Conservation (phyloP, 768 basidiomycete species). For the Pleurotus sapidus region DNA sequence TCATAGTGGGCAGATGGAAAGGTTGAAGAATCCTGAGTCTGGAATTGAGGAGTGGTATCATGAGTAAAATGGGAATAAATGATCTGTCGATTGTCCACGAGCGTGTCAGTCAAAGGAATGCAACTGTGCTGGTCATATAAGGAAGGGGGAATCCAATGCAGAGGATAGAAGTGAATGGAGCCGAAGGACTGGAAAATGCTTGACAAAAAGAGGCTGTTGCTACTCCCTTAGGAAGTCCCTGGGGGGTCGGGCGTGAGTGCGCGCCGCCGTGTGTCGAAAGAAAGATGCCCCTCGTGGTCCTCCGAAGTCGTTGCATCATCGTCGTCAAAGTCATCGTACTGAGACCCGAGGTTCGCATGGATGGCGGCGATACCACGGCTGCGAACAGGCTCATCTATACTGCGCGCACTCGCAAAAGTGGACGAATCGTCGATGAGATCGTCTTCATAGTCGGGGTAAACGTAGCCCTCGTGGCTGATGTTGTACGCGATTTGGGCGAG, state of each 20-base stretch:
- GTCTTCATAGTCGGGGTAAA: constrained; percentile 3
- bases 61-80: constrained; percentile 8
- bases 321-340: constrained; percentile 20
- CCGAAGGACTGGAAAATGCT: background rate
- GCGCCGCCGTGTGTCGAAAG: constrained; percentile 6
- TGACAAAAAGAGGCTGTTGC: background rate
- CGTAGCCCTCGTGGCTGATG: background rate
- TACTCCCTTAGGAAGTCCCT: background rate
- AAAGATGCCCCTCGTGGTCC: constrained; percentile 1
- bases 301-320: constrained; percentile 24
- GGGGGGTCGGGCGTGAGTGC: constrained; percentile 1
- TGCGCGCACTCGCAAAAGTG: constrained; percentile 49
- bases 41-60: constrained; percentile 4
- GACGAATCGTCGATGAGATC: constrained; percentile 46
- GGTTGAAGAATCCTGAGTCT: background rate
- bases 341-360: constrained; percentile 7
- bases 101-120: constrained; percentile 1
- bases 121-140: background rate
- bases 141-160: constrained; percentile 3
- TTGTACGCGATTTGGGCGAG: constrained; percentile 12
- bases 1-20: background rate
- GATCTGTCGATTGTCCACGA: constrained; percentile 5
- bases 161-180: background rate
- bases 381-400: constrained; percentile 19
- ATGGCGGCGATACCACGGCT: constrained; percentile 6